Conservation (phyloP, 139 green algal species). For the Closterium sp. region DNA sequence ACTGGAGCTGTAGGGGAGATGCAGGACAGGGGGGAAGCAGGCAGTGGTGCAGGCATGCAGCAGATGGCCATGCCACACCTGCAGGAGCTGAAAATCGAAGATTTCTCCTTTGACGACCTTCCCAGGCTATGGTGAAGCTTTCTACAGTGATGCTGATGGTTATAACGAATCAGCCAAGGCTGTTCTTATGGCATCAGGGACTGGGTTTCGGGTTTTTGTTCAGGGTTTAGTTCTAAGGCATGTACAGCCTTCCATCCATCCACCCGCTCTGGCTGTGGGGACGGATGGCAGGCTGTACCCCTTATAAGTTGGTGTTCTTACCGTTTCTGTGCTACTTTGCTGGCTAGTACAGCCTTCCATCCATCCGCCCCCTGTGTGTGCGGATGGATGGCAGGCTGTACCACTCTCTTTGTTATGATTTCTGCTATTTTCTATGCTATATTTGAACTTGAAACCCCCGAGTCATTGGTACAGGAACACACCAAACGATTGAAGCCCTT, state of each 20-base stretch:
- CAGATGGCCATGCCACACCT: not conserved
- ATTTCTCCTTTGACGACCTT: not conserved
- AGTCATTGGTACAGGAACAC: too few relatives aligned
- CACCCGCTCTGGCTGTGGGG: not conserved
- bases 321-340: not conserved
- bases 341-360: not conserved
- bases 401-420: not conserved
- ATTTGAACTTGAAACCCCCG: too few relatives aligned
- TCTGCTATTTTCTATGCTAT: not conserved
- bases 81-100: not conserved
- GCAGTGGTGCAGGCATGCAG: not conserved
- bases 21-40: not conserved
- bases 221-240: not conserved
- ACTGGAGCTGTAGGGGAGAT: not conserved
- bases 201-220: not conserved
- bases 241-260: not conserved
- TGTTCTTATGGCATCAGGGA: not conserved
- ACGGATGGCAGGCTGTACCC: not conserved
- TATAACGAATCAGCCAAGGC: not conserved
- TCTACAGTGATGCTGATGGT: not conserved
- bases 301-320: not conserved
- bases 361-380: not conserved
- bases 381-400: not conserved
- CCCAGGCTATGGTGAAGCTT: not conserved
- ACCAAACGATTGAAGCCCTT: too few relatives aligned